Evolutionary conservation across 2,329 filamentous ascomycete species (phyloP).

Genomic region (Periglandula ipomoeae): DNA sequence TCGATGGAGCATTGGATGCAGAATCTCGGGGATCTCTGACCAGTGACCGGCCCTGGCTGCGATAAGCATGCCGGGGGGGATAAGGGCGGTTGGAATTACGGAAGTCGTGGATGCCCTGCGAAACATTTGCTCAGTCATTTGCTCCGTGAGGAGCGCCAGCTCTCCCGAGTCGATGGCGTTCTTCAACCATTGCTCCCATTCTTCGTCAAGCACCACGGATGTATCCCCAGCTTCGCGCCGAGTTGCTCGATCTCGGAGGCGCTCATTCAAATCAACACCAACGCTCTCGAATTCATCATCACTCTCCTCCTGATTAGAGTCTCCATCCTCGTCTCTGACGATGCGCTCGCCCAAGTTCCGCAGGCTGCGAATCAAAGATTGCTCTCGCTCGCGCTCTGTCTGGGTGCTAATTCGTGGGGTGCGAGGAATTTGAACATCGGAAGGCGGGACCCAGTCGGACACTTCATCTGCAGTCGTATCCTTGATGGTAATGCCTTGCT

Average conservation of each 20-base stretch:
- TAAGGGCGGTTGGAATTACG: conserved; percentile 26
- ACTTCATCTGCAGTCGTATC: conserved; percentile 67
- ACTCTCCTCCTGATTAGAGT: conserved; percentile 13
- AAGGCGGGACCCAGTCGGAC: conserved; percentile 39
- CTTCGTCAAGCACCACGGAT: conserved; percentile 54
- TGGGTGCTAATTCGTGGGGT: conserved; percentile 4
- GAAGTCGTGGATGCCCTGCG: conserved; percentile 17
- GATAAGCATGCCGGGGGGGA: conserved; percentile 43
- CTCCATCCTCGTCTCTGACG: conserved; percentile 6
- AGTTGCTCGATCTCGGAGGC: conserved; percentile 55
- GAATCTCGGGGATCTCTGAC: conserved; percentile 47
- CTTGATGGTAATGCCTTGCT: conserved; percentile 59
- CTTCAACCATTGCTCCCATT: conserved; percentile 69
- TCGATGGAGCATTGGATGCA: conserved; percentile 43
- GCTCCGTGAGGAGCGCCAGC: conserved; percentile 37
- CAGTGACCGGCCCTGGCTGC: conserved; percentile 48
- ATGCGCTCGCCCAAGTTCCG: conserved; percentile 10
- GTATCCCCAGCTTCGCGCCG: conserved; percentile 51
- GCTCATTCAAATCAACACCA: conserved; percentile 53
- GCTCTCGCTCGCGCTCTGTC: conserved; percentile 9
- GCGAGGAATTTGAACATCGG: background rate
- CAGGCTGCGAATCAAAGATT: conserved; percentile 10
- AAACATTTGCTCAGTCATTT: conserved; percentile 29
- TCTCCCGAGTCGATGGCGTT: conserved; percentile 53
- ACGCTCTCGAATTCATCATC: conserved; percentile 40